A percentile compares a stretch with the other conserved stretches of the same genome.
These are phyloP conservation scores for Theileria equi DNA, from an alignment of 169 alveolate species.

Conservation along the genomic window DNA sequence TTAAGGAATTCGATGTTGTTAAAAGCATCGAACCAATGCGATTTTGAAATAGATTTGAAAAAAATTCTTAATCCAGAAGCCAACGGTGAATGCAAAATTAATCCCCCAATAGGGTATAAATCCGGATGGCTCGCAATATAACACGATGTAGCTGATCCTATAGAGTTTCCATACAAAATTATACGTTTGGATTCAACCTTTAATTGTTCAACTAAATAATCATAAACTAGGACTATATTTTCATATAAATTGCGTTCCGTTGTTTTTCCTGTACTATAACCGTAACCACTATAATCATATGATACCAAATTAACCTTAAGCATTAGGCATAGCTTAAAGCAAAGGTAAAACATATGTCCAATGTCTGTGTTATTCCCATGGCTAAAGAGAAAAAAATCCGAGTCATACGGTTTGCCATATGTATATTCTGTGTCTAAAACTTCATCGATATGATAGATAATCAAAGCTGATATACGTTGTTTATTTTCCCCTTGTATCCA, in stretches of 20 bases:
- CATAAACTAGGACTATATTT: slow-evolving; percentile 74
- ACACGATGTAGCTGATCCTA: slow-evolving; percentile 87
- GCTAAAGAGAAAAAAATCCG: slow-evolving; percentile 73
- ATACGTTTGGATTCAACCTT: slow-evolving; percentile 66
- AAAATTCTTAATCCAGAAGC: slow-evolving; percentile 83
- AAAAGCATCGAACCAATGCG: slow-evolving; percentile 78
- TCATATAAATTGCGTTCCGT: slow-evolving; percentile 71
- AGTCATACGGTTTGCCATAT: slow-evolving; percentile 26
- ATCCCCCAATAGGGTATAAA: slow-evolving; percentile 79
- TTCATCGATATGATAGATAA: slow-evolving; percentile 9
- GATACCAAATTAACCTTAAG: slow-evolving; percentile 75
- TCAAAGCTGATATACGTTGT: slow-evolving; percentile 11
- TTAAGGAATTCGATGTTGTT: slow-evolving; percentile 69
- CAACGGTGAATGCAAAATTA: slow-evolving; percentile 84
- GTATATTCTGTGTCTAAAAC: background rate
- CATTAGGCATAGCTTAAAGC: slow-evolving; percentile 56
- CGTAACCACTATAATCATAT: slow-evolving; percentile 91
- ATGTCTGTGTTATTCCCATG: slow-evolving; percentile 90
- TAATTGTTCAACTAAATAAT: slow-evolving; percentile 55
- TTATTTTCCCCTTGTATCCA: background rate
- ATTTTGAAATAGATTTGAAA: slow-evolving; percentile 42
- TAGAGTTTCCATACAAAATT: slow-evolving; percentile 82
- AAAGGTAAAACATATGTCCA: slow-evolving; percentile 73
- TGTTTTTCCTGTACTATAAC: slow-evolving; percentile 76
- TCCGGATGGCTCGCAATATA: slow-evolving; percentile 66